Evolutionary conservation across 805 yeast species (phyloP), one percentile per base, ranked within the genome.

Genomic region (Komagataella phaffii): DNA sequence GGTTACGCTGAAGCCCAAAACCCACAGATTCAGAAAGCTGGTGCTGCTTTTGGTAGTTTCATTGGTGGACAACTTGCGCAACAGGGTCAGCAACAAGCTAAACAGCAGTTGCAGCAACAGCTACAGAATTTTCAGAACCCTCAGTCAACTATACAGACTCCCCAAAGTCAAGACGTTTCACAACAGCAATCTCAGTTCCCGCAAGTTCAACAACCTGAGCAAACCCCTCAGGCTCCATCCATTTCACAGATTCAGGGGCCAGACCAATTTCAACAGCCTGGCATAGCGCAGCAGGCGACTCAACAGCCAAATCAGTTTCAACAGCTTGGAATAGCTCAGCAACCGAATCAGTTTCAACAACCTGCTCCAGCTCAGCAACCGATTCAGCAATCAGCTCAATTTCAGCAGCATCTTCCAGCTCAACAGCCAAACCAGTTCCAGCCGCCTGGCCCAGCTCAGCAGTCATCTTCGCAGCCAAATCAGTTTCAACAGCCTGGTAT

Each of bases 251-350:
- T 17, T 17, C 17, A 17, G 17, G 17, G 17, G 18, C 47, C 24
- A 44, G 6, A 14, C 19, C 50, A 47, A 17, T 52, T 46, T 30
- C 40, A 14, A n/a, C 36, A 50, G 44, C 50, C 52, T 17, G 50
- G 30, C 18, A 49, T 51, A 40, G 50, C 21, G 4, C 57, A 50
- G 24, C 55, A 52, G 47, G 17, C 17, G 17, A 17, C 17, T 17
- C 17, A 17, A 1, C 17, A 17, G 17, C 56, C 50, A 12, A 54
- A 51, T 40, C 58, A 51, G 51, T 56, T 54, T 44, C 58, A 51
- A n/a, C 56, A 53, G 18, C 63, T 55, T 24, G 6, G n/a, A n/a
- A n/a, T n/a, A n/a, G n/a, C n/a, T n/a, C 64, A 55, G 49, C 54
- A 54, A 24, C 56, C 55, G 49, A 45, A 49, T 17, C 52, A 51